A percentile compares a stretch with the other conserved stretches of the same genome.
Conservation (phyloP, 305 asterid species). For the Euphrasia arctica region DNA sequence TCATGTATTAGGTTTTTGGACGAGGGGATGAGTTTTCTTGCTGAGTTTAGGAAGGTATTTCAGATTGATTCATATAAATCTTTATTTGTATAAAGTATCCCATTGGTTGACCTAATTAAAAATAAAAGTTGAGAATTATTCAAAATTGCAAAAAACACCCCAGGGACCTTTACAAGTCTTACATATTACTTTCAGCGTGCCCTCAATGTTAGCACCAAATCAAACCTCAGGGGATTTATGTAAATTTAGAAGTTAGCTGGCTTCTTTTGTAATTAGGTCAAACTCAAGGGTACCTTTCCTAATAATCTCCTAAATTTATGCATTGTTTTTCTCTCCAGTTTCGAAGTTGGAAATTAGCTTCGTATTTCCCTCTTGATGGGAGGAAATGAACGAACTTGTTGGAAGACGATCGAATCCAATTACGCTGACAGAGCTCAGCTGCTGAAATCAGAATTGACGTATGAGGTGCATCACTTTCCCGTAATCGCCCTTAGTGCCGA, state of each 20-base stretch:
- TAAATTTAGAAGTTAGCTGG: too few species aligned
- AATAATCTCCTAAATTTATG: too few species aligned
- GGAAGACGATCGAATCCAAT: background rate
- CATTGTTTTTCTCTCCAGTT: background rate
- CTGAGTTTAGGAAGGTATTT: conserved; percentile 28
- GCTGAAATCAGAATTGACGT: too few species aligned
- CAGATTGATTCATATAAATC: background rate
- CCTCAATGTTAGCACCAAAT: too few species aligned
- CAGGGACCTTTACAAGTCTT: too few species aligned
- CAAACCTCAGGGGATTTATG: too few species aligned
- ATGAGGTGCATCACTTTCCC: too few species aligned
- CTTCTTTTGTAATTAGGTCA: too few species aligned
- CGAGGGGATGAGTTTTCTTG: conserved; percentile 6
- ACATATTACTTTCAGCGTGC: too few species aligned
- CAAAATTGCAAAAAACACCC: background rate
- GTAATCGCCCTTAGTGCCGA: too few species aligned
- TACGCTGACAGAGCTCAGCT: background rate
- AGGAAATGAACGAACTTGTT: background rate
- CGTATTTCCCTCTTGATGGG: conserved; percentile 5
- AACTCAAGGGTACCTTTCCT: too few species aligned
- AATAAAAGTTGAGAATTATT: background rate
- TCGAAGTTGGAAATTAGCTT: background rate
- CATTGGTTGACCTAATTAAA: background rate
- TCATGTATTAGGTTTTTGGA: conserved; percentile 25
- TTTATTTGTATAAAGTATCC: background rate